A percentile compares a stretch with the other conserved stretches of the same genome.
Conservation (phyloP, 164 flowering plant species). For the Tetracentron sinense region DNA sequence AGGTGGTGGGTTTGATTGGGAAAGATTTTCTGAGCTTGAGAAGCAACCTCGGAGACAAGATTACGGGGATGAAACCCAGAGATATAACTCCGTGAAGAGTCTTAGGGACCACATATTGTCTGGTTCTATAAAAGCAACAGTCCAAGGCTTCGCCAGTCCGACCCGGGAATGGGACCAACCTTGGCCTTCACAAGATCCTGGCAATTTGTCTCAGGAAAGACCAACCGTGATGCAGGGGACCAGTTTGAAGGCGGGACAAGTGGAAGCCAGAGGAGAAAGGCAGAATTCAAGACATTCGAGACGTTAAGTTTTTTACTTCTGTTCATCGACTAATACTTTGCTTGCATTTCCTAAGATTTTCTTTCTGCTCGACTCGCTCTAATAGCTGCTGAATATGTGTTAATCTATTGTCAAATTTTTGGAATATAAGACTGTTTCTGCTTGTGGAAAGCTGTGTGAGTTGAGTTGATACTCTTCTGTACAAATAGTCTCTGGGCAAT, state of each 20-base stretch:
- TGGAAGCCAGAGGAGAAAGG: conserved; percentile 32
- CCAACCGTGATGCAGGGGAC: conserved; percentile 31
- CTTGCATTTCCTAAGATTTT: not conserved
- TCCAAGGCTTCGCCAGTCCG: conserved; percentile 43
- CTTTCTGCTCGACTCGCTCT: conserved; percentile 6
- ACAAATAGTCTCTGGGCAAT: no score
- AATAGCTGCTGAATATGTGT: conserved; percentile 3
- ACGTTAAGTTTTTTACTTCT: conserved; percentile 1
- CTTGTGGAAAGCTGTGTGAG: no score
- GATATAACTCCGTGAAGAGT: conserved; percentile 47
- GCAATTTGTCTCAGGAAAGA: conserved; percentile 32
- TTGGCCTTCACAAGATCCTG: conserved; percentile 42
- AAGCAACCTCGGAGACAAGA: conserved; percentile 35
- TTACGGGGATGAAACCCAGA: conserved; percentile 41
- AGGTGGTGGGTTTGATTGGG: conserved; percentile 30
- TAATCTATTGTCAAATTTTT: no score
- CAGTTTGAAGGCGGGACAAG: conserved; percentile 39
- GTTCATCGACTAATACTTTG: not conserved
- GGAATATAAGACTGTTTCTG: no score
- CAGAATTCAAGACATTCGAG: conserved; percentile 41
- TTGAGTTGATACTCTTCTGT: no score
- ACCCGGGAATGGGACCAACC: conserved; percentile 42
- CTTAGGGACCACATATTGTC: conserved; percentile 52
- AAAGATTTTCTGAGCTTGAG: conserved; percentile 28
- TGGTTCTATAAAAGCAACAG: conserved; percentile 37